Percentiles rank a stretch among this genome's conserved stretches.
These are phyloP conservation scores for Kwoniella dendrophila DNA, from an alignment of 768 basidiomycete genomes.

Conservation along the genomic window DNA sequence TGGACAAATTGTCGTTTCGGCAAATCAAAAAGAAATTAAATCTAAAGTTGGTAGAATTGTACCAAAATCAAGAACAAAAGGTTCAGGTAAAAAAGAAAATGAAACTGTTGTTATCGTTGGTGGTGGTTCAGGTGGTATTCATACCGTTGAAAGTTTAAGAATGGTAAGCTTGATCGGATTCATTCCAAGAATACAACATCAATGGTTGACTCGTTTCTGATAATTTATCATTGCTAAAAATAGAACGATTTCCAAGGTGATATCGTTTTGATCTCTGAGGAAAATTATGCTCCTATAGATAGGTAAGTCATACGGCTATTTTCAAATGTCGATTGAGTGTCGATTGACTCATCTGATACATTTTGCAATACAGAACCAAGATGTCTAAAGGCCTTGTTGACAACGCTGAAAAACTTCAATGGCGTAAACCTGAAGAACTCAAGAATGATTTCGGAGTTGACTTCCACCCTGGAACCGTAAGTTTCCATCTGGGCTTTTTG, in stretches of 20 bases:
- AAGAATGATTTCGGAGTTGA: slow-evolving; percentile 63
- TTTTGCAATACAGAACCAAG: slow-evolving; percentile 66
- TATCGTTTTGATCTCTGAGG: slow-evolving; percentile 78
- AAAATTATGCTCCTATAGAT: slow-evolving; percentile 79
- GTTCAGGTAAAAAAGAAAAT: slow-evolving; percentile 55
- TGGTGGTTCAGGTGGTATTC: slow-evolving; percentile 77
- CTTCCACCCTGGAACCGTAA: slow-evolving; percentile 50
- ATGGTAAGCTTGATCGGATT: slow-evolving; percentile 66
- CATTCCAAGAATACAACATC: neutral
- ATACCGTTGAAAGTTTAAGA: slow-evolving; percentile 76
- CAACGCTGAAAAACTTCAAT: slow-evolving; percentile 76
- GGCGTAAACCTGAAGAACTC: slow-evolving; percentile 70
- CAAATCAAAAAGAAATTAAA: slow-evolving; percentile 67
- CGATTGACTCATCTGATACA: slow-evolving; percentile 13
- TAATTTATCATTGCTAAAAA: neutral
- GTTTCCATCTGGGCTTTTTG: slow-evolving; percentile 61
- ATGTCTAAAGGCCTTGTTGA: slow-evolving; percentile 82
- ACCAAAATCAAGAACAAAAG: slow-evolving; percentile 51
- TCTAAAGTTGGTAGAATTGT: slow-evolving; percentile 69
- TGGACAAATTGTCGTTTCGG: slow-evolving; percentile 78
- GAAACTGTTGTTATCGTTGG: slow-evolving; percentile 78
- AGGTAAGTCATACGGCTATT: slow-evolving; percentile 59
- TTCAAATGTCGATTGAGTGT: neutral
- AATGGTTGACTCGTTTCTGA: neutral
- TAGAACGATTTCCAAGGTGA: slow-evolving; percentile 77